Percentiles rank a stretch among this genome's conserved stretches.
These are phyloP conservation scores for Pueraria montana DNA, from an alignment of 306 rosid species.

Conservation along the genomic window DNA sequence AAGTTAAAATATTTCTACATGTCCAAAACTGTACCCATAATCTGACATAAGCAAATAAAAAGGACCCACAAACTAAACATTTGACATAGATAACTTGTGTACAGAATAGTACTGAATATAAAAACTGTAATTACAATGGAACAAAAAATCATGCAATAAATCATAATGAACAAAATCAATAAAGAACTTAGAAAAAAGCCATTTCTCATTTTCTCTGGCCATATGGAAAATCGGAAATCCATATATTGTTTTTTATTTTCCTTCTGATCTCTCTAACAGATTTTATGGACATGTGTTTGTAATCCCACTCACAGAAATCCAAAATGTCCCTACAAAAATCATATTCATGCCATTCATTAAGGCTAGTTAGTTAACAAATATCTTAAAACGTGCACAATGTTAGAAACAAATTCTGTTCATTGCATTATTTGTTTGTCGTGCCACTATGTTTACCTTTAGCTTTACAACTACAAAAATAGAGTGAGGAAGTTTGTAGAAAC, in stretches of 20 bases:
- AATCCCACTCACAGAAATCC: background rate
- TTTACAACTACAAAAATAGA: conserved; percentile 29
- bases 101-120: conserved; percentile 8
- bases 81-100: background rate
- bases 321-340: conserved; percentile 21
- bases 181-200: conserved; percentile 18
- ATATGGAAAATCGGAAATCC: background rate
- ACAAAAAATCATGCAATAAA: conserved; percentile 1
- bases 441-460: conserved; percentile 8
- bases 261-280: conserved; percentile 2
- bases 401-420: conserved; percentile 18
- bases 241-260: conserved; percentile 9
- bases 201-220: background rate
- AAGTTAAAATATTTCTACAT: conserved; percentile 36
- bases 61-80: conserved; percentile 10
- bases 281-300: background rate
- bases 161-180: conserved; percentile 6
- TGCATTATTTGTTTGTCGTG: conserved; percentile 27
- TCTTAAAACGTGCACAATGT: conserved; percentile 9
- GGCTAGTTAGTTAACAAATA: conserved; percentile 12
- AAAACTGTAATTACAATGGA: conserved; percentile 9
- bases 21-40: conserved; percentile 13
- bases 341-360: conserved; percentile 3
- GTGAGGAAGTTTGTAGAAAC: conserved; percentile 25
- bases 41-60: conserved; percentile 16